Evolutionary conservation across 2,329 filamentous ascomycete genomes (phyloP).

Genomic region (Colletotrichum melonis): DNA sequence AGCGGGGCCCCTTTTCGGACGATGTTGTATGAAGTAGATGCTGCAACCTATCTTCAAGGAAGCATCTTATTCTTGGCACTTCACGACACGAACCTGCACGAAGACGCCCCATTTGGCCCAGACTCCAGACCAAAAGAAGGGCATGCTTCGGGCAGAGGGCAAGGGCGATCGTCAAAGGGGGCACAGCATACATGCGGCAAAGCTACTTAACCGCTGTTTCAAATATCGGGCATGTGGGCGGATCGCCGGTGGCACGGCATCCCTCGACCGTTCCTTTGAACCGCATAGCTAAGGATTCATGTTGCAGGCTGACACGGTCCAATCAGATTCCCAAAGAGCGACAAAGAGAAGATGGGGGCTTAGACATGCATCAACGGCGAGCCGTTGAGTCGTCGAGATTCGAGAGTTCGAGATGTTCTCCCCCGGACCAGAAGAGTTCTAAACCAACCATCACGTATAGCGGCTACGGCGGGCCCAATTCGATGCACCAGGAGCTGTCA

Average conservation of each 20-base stretch:
- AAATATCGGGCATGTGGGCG: constrained; percentile 30
- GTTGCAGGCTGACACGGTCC: constrained; percentile 12
- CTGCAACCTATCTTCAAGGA: background rate
- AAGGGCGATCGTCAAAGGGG: constrained; percentile 17
- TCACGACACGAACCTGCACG: constrained; percentile 4
- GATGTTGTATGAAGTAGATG: background rate
- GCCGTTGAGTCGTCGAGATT: background rate
- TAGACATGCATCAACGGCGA: background rate
- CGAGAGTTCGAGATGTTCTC: background rate
- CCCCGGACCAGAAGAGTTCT: background rate
- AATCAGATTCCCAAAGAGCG: constrained; percentile 1
- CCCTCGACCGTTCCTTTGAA: constrained; percentile 4
- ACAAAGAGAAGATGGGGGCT: constrained; percentile 2
- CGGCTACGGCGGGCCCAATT: background rate
- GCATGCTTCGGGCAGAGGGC: background rate
- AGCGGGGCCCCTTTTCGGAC: constrained; percentile 5
- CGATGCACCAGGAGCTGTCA: background rate
- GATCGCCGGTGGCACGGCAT: constrained; percentile 18
- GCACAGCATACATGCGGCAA: constrained; percentile 23
- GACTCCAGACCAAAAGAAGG: background rate
- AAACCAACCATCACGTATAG: background rate
- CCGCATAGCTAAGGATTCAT: constrained; percentile 6
- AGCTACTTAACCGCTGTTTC: constrained; percentile 33
- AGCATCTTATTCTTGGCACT: constrained; percentile 1
- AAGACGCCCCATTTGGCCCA: background rate